These are phyloP conservation scores for Aspergillus transmontanensis DNA, from an alignment of 2,329 filamentous ascomycete genomes.

Conservation along the genomic window DNA sequence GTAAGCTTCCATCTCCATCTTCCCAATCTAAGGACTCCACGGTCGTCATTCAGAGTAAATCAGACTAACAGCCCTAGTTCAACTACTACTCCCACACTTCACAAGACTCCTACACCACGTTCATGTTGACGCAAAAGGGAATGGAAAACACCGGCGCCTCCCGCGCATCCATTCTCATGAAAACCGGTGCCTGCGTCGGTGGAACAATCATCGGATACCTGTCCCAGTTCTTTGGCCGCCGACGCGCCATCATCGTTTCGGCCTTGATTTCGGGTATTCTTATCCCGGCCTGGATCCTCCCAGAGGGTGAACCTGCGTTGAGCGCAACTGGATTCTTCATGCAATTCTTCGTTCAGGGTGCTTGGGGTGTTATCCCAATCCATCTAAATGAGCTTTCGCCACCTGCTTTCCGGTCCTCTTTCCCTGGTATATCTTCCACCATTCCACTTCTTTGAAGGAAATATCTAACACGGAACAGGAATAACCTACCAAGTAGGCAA, in stretches of 20 bases:
- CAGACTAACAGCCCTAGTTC: conserved; percentile 42
- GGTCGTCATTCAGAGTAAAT: neutral
- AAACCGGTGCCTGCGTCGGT: conserved; percentile 72
- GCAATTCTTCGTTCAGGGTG: conserved; percentile 71
- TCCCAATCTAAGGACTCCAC: too few relatives aligned
- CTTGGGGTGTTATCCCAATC: conserved; percentile 71
- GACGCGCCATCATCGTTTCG: conserved; percentile 56
- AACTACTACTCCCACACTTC: conserved; percentile 77
- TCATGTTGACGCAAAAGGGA: conserved; percentile 74
- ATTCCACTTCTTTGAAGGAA: neutral
- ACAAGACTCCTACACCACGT: conserved; percentile 81
- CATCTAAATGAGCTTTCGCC: conserved; percentile 78
- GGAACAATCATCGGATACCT: conserved; percentile 60
- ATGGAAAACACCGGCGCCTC: conserved; percentile 65
- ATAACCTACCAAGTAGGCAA: conserved; percentile 78
- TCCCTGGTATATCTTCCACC: conserved; percentile 53
- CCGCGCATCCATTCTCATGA: conserved; percentile 80
- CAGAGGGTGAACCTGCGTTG: conserved; percentile 30
- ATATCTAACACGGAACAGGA: conserved; percentile 14
- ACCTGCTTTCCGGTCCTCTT: conserved; percentile 68
- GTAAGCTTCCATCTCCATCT: conserved; percentile 14
- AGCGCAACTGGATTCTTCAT: conserved; percentile 41
- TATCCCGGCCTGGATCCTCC: conserved; percentile 73
- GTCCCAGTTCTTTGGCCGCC: conserved; percentile 74
- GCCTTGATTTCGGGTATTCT: conserved; percentile 68